Evolutionary conservation across 2,329 filamentous ascomycete species (phyloP).

Genomic region (Nemania abortiva): DNA sequence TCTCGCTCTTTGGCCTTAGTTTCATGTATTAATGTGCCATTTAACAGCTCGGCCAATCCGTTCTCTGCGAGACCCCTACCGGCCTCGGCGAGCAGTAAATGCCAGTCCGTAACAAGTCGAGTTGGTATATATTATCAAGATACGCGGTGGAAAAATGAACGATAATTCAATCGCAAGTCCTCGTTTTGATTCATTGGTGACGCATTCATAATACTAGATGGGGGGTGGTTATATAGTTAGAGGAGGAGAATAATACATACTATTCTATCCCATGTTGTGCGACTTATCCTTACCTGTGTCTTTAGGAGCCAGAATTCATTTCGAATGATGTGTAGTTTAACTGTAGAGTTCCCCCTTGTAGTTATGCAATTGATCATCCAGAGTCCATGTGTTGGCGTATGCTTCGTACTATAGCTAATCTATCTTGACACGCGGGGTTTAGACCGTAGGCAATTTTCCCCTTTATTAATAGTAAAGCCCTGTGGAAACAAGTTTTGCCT

Average conservation of each 20-base stretch:
- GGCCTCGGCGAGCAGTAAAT: constrained; percentile 28
- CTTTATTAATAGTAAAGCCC: neutral
- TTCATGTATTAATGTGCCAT: too few relatives aligned
- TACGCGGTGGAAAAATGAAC: neutral
- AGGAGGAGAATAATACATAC: neutral
- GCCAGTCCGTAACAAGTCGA: neutral
- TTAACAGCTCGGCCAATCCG: constrained; percentile 16
- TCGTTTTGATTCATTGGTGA: constrained; percentile 2
- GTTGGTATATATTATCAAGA: neutral
- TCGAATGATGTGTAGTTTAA: too few relatives aligned
- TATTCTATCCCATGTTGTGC: neutral
- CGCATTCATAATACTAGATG: neutral
- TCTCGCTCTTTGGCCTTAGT: too few relatives aligned
- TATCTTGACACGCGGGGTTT: too few relatives aligned
- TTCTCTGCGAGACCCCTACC: constrained; percentile 23
- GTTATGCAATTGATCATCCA: too few relatives aligned
- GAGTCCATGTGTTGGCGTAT: too few relatives aligned
- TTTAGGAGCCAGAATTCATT: too few relatives aligned
- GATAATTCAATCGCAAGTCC: neutral
- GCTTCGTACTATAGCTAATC: too few relatives aligned
- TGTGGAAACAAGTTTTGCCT: neutral
- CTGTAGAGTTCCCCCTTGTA: too few relatives aligned
- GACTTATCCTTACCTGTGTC: neutral
- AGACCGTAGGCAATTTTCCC: neutral
- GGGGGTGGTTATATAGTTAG: neutral